Evolutionary conservation across 148 eudicot species (phyloP), one percentile per base, ranked within the genome.

Genomic region (Amaranthus palmeri): DNA sequence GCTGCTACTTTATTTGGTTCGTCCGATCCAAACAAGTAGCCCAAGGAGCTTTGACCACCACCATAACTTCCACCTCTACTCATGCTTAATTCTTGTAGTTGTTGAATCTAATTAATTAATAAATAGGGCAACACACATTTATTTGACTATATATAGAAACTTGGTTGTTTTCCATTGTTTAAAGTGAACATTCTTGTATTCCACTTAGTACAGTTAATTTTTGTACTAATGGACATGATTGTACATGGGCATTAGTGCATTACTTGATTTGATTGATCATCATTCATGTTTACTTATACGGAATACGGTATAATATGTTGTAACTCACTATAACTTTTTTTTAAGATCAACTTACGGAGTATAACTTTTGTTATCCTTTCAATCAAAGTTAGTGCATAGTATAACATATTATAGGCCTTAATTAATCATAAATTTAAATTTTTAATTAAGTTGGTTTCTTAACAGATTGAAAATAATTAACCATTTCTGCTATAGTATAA

Each of bases 11-110:
- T 25, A 25, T 25, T 69, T 76, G 73, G 2, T 53, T 42, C 81
- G 61, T 49, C 65, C 36, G 87, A 73, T 9, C 92, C 92, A 72
- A 90, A 90, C 44, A 90, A 80, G 68, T 90, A 90, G 0, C 91
- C 96, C 72, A 90, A 77, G 6, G 92, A 90, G 75, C 92, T 90
- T 69, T 82, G 90, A 9, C 96, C 96, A 63, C 96, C 92, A 17
- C 96, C 92, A 74, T 58, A 86, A 74, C 92, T 85, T 68, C 25
- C 89, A 56, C 96, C 88, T 78, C 91, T 84, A 72, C 87, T 88
- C 93, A 88, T 88, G 78, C 60, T n/a, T n/a, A n/a, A n/a, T n/a
- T n/a, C n/a, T n/a, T n/a, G n/a, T n/a, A n/a, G n/a, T n/a, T n/a
- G n/a, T n/a, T n/a, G n/a, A n/a, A n/a, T n/a, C n/a, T n/a, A n/a